phyloP scores from a whole-genome alignment of 179 eudicot species.

The Beta lomatogona region DNA sequence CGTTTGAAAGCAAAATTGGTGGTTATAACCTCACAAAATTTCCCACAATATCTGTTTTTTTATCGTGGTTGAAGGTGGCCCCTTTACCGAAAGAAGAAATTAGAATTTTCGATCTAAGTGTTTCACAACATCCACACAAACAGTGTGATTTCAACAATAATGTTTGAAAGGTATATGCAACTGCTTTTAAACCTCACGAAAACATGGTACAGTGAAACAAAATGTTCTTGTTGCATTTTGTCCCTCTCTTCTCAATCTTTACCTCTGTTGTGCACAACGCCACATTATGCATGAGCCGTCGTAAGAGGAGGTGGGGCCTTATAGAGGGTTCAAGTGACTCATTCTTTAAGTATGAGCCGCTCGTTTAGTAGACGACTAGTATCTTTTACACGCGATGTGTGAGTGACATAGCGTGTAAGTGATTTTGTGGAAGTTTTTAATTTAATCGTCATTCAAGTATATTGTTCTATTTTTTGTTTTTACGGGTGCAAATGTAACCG shows the following conservation, averaged over 20 bases:
- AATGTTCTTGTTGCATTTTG: not conserved
- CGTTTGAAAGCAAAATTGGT: not conserved
- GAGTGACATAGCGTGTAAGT: no score
- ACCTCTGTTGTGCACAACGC: not conserved
- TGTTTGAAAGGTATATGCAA: conserved; percentile 5
- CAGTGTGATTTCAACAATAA: not conserved
- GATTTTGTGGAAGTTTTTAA: no score
- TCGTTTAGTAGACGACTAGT: no score
- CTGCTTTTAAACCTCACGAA: conserved; percentile 2
- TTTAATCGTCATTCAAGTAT: no score
- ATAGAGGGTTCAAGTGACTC: not conserved
- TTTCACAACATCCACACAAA: not conserved
- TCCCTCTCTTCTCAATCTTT: not conserved
- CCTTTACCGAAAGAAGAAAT: not conserved
- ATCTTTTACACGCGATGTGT: no score
- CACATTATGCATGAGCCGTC: not conserved
- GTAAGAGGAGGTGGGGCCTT: not conserved
- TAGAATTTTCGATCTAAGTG: not conserved
- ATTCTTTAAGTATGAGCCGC: no score
- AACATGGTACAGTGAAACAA: not conserved
- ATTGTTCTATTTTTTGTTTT: no score
- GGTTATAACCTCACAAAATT: conserved; percentile 1
- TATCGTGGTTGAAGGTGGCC: conserved; percentile 5
- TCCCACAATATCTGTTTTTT: not conserved
- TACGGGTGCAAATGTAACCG: no score